Evolutionary conservation across 148 eudicot species (phyloP).

Genomic region (Amaranthus cruentus): DNA sequence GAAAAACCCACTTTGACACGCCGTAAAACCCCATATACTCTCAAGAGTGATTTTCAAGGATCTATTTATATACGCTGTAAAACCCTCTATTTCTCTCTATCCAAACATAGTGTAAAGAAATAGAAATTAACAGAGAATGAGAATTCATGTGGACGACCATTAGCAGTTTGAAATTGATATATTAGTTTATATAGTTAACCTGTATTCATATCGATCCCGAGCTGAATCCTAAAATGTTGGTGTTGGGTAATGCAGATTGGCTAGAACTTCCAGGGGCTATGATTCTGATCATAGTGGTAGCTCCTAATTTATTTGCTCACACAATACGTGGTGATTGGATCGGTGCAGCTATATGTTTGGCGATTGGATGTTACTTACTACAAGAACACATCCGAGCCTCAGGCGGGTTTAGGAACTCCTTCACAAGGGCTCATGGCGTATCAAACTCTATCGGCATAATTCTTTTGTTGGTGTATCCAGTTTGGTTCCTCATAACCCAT

Average conservation of each 20-base stretch:
- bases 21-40: too few species aligned
- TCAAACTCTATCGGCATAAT: slow-evolving; percentile 84
- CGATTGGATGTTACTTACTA: slow-evolving; percentile 64
- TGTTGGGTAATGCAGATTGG: slow-evolving; percentile 53
- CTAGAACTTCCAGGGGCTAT: slow-evolving; percentile 70
- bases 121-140: too few species aligned
- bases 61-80: too few species aligned
- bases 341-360: slow-evolving; percentile 54
- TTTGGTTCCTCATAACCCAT: slow-evolving; percentile 46
- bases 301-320: slow-evolving; percentile 60
- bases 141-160: too few species aligned
- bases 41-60: too few species aligned
- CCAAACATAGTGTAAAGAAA: too few species aligned
- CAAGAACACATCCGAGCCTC: slow-evolving; percentile 94
- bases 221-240: background rate
- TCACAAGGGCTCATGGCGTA: slow-evolving; percentile 67
- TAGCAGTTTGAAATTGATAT: too few species aligned
- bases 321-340: slow-evolving; percentile 39
- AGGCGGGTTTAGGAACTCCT: slow-evolving; percentile 88
- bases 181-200: too few species aligned
- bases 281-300: slow-evolving; percentile 68
- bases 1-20: too few species aligned
- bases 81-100: too few species aligned
- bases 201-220: background rate
- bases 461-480: slow-evolving; percentile 64